Evolutionary conservation across 345 rosid genomes (phyloP).

Genomic region (Melaleuca alternifolia): DNA sequence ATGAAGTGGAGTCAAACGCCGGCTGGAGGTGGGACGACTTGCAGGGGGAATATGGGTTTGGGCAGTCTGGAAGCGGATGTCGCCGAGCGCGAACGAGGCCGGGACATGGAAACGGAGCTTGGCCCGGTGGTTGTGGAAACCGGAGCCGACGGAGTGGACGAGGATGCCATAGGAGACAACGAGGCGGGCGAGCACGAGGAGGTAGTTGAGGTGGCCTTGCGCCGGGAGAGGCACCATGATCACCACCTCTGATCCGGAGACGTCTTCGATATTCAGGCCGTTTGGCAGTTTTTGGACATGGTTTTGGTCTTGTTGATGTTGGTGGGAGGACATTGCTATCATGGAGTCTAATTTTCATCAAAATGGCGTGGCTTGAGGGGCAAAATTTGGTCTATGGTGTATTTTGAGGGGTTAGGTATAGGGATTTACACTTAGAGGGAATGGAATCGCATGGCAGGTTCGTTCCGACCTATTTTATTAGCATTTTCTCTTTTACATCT

Average conservation of each 20-base stretch:
- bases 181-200: conserved; percentile 3
- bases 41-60: conserved; percentile 1
- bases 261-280: neutral
- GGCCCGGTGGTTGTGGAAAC: conserved; percentile 6
- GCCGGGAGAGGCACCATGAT: conserved; percentile 10
- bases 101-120: neutral
- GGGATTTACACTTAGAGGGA: neutral
- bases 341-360: neutral
- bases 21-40: conserved; percentile 5
- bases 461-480: neutral
- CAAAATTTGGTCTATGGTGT: neutral
- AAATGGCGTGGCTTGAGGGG: neutral
- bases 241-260: neutral
- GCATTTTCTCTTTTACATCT: neutral
- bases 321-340: neutral
- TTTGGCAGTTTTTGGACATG: neutral
- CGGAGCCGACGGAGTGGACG: conserved; percentile 3
- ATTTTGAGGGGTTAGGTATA: neutral
- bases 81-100: neutral
- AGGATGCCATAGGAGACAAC: conserved; percentile 7
- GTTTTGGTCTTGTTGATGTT: neutral
- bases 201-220: conserved; percentile 12
- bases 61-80: conserved; percentile 9
- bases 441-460: neutral
- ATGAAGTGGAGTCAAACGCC: neutral